Evolutionary conservation across 129 eudicot genomes (phyloP).

Genomic region (Flaveria brownii): DNA sequence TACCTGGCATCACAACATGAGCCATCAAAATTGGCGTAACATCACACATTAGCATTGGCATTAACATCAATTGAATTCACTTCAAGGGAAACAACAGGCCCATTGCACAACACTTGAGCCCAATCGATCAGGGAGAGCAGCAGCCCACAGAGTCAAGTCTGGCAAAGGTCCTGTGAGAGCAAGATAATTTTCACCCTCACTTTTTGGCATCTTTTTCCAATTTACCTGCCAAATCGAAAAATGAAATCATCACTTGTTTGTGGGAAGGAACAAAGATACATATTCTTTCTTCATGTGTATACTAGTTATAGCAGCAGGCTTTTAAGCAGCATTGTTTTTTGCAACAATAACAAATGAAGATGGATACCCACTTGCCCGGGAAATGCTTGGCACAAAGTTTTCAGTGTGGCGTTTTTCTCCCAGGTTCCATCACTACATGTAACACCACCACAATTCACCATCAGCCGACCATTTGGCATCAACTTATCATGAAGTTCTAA

Average conservation of each 20-base stretch:
- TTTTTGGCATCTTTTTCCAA: constrained; percentile 72
- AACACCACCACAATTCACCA: constrained; percentile 87
- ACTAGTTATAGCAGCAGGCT: no score
- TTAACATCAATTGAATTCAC: not conserved
- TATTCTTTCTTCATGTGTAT: no score
- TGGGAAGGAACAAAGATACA: no score
- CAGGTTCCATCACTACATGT: constrained; percentile 23
- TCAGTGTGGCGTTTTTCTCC: constrained; percentile 58
- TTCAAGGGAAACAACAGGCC: constrained; percentile 44
- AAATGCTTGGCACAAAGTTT: constrained; percentile 71
- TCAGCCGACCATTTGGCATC: constrained; percentile 86
- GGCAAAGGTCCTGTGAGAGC: constrained; percentile 88
- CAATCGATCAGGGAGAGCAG: constrained; percentile 60
- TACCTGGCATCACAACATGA: no score
- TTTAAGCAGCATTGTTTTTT: no score
- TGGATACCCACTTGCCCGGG: constrained; percentile 54
- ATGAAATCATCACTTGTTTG: no score
- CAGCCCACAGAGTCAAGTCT: constrained; percentile 65
- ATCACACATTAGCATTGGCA: not conserved
- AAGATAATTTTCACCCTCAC: constrained; percentile 65
- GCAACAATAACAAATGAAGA: no score
- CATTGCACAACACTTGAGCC: constrained; percentile 55
- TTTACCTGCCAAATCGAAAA: constrained; percentile 42
- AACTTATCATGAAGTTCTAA: constrained; percentile 53
- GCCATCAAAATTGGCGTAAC: not conserved